phyloP scores from a whole-genome alignment of 2,329 filamentous ascomycete genomes.

The Diaporthe citrichinensis region DNA sequence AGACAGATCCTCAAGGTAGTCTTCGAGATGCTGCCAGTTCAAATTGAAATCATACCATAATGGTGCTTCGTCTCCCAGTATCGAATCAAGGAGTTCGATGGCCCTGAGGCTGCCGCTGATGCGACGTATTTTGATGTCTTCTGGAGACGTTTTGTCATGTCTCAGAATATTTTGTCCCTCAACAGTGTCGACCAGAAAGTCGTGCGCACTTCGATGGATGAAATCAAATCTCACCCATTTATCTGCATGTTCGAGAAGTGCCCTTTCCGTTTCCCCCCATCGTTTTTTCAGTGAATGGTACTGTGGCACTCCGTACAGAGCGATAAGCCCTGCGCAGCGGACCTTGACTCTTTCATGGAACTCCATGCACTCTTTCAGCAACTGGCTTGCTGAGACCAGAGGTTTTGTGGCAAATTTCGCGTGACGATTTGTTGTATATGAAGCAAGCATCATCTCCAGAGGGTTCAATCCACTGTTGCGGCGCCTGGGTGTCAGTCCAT shows the following conservation, averaged over 20 bases:
- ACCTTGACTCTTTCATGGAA: background rate
- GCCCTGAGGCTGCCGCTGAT: background rate
- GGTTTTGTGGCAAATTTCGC: background rate
- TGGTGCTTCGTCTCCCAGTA: background rate
- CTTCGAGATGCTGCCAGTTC: background rate
- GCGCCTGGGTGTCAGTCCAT: too few relatives aligned
- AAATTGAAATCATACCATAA: too few relatives aligned
- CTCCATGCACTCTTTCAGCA: background rate
- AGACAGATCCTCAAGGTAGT: background rate
- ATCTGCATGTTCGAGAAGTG: background rate
- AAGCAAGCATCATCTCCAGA: slow-evolving; percentile 2
- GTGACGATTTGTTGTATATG: background rate
- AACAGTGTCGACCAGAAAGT: slow-evolving; percentile 41
- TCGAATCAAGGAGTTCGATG: background rate
- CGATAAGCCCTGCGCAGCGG: slow-evolving; percentile 3
- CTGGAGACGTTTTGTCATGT: background rate
- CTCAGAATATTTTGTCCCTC: background rate
- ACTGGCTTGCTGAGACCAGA: background rate
- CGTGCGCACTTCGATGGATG: slow-evolving; percentile 15
- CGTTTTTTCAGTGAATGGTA: too few relatives aligned
- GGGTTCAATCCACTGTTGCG: too few relatives aligned
- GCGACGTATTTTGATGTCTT: background rate
- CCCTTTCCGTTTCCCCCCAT: too few relatives aligned
- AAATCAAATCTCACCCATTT: background rate
- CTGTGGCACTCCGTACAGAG: too few relatives aligned